Evolutionary conservation across 2,329 filamentous ascomycete genomes (phyloP).

Genomic region (Sphaerulina populicola): DNA sequence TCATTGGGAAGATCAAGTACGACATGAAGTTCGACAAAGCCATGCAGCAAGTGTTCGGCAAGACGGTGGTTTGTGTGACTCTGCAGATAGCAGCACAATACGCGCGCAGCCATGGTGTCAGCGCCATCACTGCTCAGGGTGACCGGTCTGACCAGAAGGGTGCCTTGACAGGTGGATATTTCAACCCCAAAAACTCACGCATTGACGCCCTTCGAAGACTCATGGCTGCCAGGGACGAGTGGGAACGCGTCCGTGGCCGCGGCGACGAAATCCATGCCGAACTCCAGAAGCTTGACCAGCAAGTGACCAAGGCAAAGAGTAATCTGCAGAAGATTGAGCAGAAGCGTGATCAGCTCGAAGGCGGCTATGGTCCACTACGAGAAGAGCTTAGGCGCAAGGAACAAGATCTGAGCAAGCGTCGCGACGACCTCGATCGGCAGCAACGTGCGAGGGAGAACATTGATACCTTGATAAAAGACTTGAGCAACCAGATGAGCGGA

Average conservation of each 20-base stretch:
- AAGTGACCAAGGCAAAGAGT: constrained; percentile 78
- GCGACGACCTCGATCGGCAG: constrained; percentile 65
- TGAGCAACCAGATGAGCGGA: constrained; percentile 65
- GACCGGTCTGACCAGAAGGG: constrained; percentile 93
- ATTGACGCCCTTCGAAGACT: constrained; percentile 74
- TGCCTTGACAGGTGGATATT: constrained; percentile 88
- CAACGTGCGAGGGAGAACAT: constrained; percentile 57
- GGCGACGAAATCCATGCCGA: constrained; percentile 58
- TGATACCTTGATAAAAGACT: constrained; percentile 48
- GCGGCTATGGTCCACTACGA: constrained; percentile 70
- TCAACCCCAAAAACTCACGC: constrained; percentile 76
- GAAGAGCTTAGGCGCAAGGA: constrained; percentile 68
- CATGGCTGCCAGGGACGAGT: constrained; percentile 65
- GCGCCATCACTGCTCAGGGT: constrained; percentile 88
- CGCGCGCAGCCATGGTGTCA: constrained; percentile 81
- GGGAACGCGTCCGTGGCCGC: constrained; percentile 58
- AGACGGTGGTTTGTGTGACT: constrained; percentile 87
- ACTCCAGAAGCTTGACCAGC: constrained; percentile 73
- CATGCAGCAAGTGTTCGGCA: constrained; percentile 91
- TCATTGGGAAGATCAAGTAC: constrained; percentile 76
- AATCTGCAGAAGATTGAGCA: constrained; percentile 77
- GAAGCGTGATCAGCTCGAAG: constrained; percentile 65
- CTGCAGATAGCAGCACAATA: constrained; percentile 82
- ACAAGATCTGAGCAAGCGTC: constrained; percentile 64
- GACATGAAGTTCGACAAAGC: constrained; percentile 71